Percentiles rank a stretch among this genome's conserved stretches.
Conservation (phyloP, 1,139 yeast genomes). For the Yamadazyma blattariae region DNA sequence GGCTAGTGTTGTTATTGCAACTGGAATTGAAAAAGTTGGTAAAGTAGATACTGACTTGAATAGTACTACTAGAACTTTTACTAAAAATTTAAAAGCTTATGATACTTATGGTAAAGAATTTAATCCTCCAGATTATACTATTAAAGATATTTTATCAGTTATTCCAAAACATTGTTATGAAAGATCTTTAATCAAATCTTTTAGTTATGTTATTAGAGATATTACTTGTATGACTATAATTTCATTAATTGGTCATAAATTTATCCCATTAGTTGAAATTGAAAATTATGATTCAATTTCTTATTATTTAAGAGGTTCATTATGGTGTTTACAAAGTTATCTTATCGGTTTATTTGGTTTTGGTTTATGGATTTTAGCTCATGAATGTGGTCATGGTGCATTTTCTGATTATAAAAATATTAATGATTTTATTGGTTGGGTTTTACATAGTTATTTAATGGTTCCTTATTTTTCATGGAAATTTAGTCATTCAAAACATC, state of each 20-base stretch:
- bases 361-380: slow-evolving; percentile 85
- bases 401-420: slow-evolving; percentile 68
- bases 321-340: slow-evolving; percentile 39
- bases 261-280: slow-evolving; percentile 37
- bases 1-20: slow-evolving; percentile 3
- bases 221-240: slow-evolving; percentile 47
- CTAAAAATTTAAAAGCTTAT: slow-evolving; percentile 38
- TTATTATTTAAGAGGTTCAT: slow-evolving; percentile 27
- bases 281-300: slow-evolving; percentile 22
- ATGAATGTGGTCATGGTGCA: slow-evolving; percentile 89
- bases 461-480: slow-evolving; percentile 91
- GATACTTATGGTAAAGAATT: slow-evolving; percentile 66
- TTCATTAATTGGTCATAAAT: slow-evolving; percentile 52
- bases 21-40: neutral
- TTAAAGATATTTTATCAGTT: slow-evolving; percentile 68
- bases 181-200: slow-evolving; percentile 54
- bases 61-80: slow-evolving; percentile 1
- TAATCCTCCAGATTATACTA: slow-evolving; percentile 70
- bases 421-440: slow-evolving; percentile 80
- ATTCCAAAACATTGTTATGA: slow-evolving; percentile 78
- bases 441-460: slow-evolving; percentile 69
- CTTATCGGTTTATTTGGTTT: slow-evolving; percentile 68
- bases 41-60: neutral
- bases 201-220: slow-evolving; percentile 67
- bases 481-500: slow-evolving; percentile 79